These are phyloP conservation scores for Sanghuangporus sanghuang DNA, from an alignment of 1,284 basidiomycete genomes.

Conservation along the genomic window DNA sequence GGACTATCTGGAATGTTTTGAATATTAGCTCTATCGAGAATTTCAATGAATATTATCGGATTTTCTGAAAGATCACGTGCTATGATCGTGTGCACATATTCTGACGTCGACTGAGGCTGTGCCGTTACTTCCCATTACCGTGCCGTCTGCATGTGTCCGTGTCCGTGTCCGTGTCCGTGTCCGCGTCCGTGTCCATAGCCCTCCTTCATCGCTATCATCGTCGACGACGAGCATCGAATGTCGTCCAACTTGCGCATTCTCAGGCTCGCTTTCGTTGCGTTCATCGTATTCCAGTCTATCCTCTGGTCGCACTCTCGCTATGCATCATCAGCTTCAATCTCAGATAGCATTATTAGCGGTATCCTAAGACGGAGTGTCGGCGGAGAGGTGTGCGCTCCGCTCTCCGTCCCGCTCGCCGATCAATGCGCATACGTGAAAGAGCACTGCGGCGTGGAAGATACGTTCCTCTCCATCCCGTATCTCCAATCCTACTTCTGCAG, in stretches of 20 bases:
- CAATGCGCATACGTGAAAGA: slow-evolving; percentile 62
- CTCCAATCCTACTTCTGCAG: slow-evolving; percentile 67
- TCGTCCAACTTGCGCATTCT: neutral
- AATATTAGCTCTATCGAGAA: no score
- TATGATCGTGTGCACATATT: neutral
- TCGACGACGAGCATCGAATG: neutral
- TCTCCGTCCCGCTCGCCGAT: slow-evolving; percentile 42
- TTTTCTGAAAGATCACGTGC: neutral
- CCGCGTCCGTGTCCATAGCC: neutral
- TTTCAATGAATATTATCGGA: neutral
- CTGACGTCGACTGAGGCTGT: neutral
- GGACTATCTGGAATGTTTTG: neutral
- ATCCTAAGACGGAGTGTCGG: slow-evolving; percentile 1
- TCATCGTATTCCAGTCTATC: slow-evolving; percentile 49
- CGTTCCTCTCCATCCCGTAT: slow-evolving; percentile 68
- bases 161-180: neutral
- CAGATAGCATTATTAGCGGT: slow-evolving; percentile 5
- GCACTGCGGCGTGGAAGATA: slow-evolving; percentile 49
- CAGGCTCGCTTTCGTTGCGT: slow-evolving; percentile 39
- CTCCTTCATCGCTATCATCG: neutral
- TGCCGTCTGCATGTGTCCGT: neutral
- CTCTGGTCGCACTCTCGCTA: slow-evolving; percentile 65
- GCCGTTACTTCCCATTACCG: neutral
- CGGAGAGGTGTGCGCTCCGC: slow-evolving; percentile 51
- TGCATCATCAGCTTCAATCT: slow-evolving; percentile 18